Percentiles rank a stretch among this genome's conserved stretches.
Conservation (phyloP, 805 yeast genomes). For the Lachancea sp. region DNA sequence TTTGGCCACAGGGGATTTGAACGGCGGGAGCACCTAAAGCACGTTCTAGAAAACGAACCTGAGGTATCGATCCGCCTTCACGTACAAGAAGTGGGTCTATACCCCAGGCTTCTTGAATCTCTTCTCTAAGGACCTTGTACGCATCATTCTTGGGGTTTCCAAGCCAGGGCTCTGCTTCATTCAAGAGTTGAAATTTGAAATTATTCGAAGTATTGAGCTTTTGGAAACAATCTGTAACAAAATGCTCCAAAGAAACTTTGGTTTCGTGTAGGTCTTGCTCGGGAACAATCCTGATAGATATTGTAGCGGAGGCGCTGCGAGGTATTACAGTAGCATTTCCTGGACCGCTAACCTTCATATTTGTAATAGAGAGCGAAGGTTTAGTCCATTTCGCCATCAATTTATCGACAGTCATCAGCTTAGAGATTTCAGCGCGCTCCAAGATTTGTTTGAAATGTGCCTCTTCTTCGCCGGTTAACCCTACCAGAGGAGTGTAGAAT, state of each 20-base stretch:
- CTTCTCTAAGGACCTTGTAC: constrained; percentile 58
- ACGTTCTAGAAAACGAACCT: constrained; percentile 78
- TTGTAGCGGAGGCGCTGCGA: constrained; percentile 61
- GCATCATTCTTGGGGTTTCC: constrained; percentile 78
- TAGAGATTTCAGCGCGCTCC: constrained; percentile 33
- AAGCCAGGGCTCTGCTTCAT: constrained; percentile 94
- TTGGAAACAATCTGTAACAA: constrained; percentile 43
- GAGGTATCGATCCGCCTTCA: constrained; percentile 97
- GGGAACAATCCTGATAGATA: constrained; percentile 86
- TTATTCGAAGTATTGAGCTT: constrained; percentile 54
- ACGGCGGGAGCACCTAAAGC: constrained; percentile 82
- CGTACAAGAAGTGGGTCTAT: constrained; percentile 77
- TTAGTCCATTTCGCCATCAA: constrained; percentile 79
- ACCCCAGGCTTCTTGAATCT: constrained; percentile 67
- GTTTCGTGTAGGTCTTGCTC: constrained; percentile 65
- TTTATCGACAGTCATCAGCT: constrained; percentile 37
- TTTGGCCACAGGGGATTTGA: constrained; percentile 94
- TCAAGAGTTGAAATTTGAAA: constrained; percentile 53
- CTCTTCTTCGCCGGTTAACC: constrained; percentile 51
- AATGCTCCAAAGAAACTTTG: constrained; percentile 43
- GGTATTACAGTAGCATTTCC: constrained; percentile 88
- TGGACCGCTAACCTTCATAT: constrained; percentile 83
- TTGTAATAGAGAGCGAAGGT: constrained; percentile 85
- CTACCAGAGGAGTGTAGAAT: constrained; percentile 63
- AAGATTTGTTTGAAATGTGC: constrained; percentile 56